Base-by-base conservation (phyloP, 2,329 filamentous ascomycete species). In the Nannizzia gypsea region DNA sequence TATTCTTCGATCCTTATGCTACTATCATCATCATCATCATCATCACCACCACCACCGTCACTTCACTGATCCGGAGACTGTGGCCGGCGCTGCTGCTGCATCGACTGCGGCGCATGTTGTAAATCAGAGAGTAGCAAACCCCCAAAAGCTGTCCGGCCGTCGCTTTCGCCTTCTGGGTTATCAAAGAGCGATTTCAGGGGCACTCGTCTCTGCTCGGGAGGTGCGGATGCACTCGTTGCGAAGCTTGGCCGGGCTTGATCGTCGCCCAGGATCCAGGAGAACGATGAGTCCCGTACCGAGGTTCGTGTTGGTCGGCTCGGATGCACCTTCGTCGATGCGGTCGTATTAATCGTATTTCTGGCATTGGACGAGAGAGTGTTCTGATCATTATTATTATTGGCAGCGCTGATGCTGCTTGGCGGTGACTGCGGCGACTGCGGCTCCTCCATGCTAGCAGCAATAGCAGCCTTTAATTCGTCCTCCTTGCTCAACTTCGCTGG, bases 261-360 rank as follows among this genome's bases (percentile, higher is more conserved):
- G 52, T 76, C 73, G 38, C 76, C 77, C 40, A 79, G 70, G 75
- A 79, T 79, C 74, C 77, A 79, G 11, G 77, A 78, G 60, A 78
- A 79, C 24, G 75, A 75, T 17, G 77, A 74, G 56, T 78, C 71
- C 38, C 73, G 71, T 56, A 79, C 64, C 40, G 76, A 74, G 56
- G 75, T 72, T 44, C 77, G 74, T 8, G 67, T 58, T 52, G 67
- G 64, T 50, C 67, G 68, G 36, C 63, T 58, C 24, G 68, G 63
- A 59, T 65, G 66, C 40, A 66, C 61, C 24, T 66, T 67, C 15
- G 62, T 57, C 31, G 31, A 13, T 13, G 31, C 31, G 3, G 31
- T 36, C 31, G 31, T 36, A 36, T 36, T 36, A 11, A 36, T 13
- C 31, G 59, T 28, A 44, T 64, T 59, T 44, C 55, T 28, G 55